Conservation (phyloP, 345 rosid genomes). For the Aquilaria sinensis region DNA sequence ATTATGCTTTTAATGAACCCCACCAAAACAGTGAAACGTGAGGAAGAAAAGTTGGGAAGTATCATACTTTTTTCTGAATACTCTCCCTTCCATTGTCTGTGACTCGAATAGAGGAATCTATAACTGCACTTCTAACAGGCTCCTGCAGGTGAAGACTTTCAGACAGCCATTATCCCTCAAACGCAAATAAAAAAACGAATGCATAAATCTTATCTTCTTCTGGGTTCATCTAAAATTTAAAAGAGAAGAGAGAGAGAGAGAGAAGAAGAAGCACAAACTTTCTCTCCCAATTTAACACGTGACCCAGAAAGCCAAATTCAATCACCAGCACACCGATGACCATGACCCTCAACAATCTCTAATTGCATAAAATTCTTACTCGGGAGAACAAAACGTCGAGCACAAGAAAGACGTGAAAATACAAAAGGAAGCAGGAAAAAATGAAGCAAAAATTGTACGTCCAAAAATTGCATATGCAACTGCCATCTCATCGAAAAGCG, state of each 20-base stretch:
- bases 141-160: constrained; percentile 38
- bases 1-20: neutral
- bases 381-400: no score
- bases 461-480: neutral
- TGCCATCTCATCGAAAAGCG: neutral
- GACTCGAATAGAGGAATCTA: constrained; percentile 73
- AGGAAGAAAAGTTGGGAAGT: neutral
- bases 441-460: neutral
- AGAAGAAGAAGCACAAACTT: no score
- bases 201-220: constrained; percentile 3
- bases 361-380: no score
- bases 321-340: neutral
- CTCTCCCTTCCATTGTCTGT: constrained; percentile 90
- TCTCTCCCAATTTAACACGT: no score
- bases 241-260: no score
- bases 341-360: neutral
- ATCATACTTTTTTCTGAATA: constrained; percentile 68
- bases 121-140: constrained; percentile 58
- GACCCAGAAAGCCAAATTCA: neutral
- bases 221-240: neutral
- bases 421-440: no score
- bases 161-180: constrained; percentile 1
- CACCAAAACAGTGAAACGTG: neutral
- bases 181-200: neutral
- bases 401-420: no score